Base-by-base conservation (phyloP, 176 grass and related monocot species). In the Cenchrus purpureus region DNA sequence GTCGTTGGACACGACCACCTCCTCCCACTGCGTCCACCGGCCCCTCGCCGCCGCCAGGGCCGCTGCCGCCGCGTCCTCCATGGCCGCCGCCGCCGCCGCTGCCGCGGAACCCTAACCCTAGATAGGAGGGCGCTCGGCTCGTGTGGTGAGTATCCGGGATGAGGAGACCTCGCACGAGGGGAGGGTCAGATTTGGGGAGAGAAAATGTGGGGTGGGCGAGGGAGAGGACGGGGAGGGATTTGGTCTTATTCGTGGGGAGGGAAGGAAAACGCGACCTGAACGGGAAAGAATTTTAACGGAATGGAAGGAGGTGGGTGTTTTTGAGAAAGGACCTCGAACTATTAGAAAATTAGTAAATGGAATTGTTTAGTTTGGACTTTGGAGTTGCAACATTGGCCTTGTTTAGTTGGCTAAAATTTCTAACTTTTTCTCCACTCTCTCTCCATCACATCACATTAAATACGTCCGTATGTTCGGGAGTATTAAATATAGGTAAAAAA, bases 1-100 rank as follows among this genome's bases (percentile, higher is more conserved):
- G 93, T 98, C 95, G 85, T 87, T 98, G 16, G 91, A 98, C 51
- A 98, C 95, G 51, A 93, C 91, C 19, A 89, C 95, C 89, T 98
- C 95, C 85, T 98, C 93, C 95, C 95, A 98, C 81, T 83, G 84
- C 53, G 85, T 89, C 91, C 92, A 98, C 77, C 74, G 76, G 5
- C 71, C 92, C 72, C 48, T 40, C 56, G 83, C 65, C 65, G 53
- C 25, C 69, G 82, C 80, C 80, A 71, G 65, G 13, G 68, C 82
- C 53, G 42, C 74, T 42, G 43, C 75, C 61, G 83, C 77, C 61
- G 64, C 22, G 17, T 89, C 87, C 46, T 86, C 85, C 89, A 91
- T 93, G 64, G 82, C 62, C 40, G 63, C 81, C 70, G 63, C 81
- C 70, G 71, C 37, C 64, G 85, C 14, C 68, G 71, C 37, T 58